Evolutionary conservation across 2,329 filamentous ascomycete species (phyloP), one percentile per base, ranked within the genome.

Genomic region (Keithomyces neogunnii): DNA sequence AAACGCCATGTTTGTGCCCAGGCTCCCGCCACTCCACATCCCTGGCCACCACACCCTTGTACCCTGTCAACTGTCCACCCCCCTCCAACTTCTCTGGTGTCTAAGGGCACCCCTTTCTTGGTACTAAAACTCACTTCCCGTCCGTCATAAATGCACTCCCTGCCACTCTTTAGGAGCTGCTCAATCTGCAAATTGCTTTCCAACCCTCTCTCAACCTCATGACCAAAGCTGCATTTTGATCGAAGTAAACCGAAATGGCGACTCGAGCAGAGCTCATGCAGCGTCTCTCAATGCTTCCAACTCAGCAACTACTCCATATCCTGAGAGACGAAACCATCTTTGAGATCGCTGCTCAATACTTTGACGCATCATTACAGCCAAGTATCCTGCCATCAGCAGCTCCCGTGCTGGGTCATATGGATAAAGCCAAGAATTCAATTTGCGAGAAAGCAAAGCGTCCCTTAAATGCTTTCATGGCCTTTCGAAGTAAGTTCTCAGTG

Each of bases 401-500:
- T 45, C 9, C 47, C 19, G 19, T 19, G 19, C 19, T 19, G 19
- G 19, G 19, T 19, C 19, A 19, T 19, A 19, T 19, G 5, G 28
- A 47, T 19, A 33, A 9, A 11, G 2, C n/a, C 29, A 45, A 42
- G 26, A 47, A 45, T 7, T 4, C 45, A 28, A 50, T 50, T 30
- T n/a, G 35, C 19, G 53, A 55, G n/a, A 54, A 53, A 39, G 58
- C 58, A 32, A 63, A 62, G 51, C 59, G 62, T 3, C 62, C 62
- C 40, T 54, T 64, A 28, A 66, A 66, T 55, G 64, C 59, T 5
- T 66, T 66, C 50, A 66, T 66, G 56, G 64, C 64, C 13, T 66
- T 65, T 49, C 57, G 64, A 49, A 62, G 64, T 66, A 56, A 52
- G 59, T 40, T 45, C 31, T 9, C 28, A 1, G n/a, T 30, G 11